Conservation (phyloP, 2,329 filamentous ascomycete species). For the Aspergillus sclerotialis region DNA sequence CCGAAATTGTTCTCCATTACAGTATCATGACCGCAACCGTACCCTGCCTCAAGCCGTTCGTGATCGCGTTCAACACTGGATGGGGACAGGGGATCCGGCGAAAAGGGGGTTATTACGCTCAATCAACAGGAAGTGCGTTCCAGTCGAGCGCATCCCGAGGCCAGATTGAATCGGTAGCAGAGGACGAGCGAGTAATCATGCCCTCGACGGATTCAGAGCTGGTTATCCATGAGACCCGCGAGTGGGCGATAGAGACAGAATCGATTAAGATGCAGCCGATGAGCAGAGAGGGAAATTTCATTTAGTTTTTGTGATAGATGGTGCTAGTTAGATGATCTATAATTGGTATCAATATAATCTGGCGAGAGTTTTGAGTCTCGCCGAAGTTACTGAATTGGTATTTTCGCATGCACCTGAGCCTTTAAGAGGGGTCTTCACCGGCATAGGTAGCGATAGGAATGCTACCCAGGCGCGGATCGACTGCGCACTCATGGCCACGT, state of each 20-base stretch:
- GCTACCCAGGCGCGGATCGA: too few species aligned
- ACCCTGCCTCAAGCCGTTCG: slow-evolving; percentile 36
- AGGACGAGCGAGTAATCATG: neutral
- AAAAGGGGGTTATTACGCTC: slow-evolving; percentile 1
- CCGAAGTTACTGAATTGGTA: too few species aligned
- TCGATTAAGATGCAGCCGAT: neutral
- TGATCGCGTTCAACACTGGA: slow-evolving; percentile 34
- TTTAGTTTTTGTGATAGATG: too few species aligned
- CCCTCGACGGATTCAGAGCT: too few species aligned
- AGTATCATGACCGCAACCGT: slow-evolving; percentile 36
- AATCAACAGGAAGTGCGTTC: neutral
- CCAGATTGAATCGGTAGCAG: neutral
- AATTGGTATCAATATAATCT: too few species aligned
- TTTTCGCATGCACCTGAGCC: too few species aligned
- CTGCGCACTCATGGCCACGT: too few species aligned
- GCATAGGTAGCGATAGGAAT: too few species aligned
- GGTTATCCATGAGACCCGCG: neutral
- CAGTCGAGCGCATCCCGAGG: neutral
- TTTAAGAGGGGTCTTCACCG: too few species aligned
- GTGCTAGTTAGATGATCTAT: too few species aligned
- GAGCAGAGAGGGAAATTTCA: too few species aligned
- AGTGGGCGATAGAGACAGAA: neutral
- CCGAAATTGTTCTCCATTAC: slow-evolving; percentile 33
- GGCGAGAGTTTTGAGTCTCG: too few species aligned
- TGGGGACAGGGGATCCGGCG: slow-evolving; percentile 15